Conservation (phyloP, 2,329 filamentous ascomycete genomes). For the Corinectria fuckeliana region DNA sequence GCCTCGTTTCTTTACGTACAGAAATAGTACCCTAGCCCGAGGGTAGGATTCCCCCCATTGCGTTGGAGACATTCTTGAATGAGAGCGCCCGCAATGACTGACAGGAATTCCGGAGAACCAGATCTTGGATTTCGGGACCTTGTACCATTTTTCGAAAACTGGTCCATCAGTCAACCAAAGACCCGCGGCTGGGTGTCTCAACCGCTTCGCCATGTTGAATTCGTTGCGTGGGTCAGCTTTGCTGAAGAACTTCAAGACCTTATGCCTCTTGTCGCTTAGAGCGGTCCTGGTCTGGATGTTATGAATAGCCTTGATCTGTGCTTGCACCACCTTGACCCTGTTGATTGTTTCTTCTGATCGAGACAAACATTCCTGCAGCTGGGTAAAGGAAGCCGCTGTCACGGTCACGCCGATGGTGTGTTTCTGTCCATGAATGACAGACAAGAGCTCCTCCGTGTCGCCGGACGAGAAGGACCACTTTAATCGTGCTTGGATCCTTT, state of each 20-base stretch:
- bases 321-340: background rate
- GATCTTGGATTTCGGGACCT: background rate
- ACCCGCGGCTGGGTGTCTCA: constrained; percentile 4
- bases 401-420: constrained; percentile 11
- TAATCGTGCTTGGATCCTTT: no score
- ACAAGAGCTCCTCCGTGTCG: constrained; percentile 1
- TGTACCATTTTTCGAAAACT: constrained; percentile 2
- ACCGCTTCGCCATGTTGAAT: background rate
- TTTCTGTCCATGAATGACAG: constrained; percentile 1
- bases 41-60: no score
- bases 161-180: background rate
- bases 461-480: constrained; percentile 14
- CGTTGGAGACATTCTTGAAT: constrained; percentile 7
- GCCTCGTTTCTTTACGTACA: background rate
- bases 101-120: constrained; percentile 17
- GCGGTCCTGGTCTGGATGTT: background rate
- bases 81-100: background rate
- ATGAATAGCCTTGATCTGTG: background rate
- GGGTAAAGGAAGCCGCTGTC: background rate
- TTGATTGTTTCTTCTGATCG: background rate
- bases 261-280: background rate
- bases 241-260: background rate
- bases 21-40: no score
- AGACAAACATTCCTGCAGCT: background rate
- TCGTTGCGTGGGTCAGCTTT: background rate